Base-by-base conservation (phyloP, 2,329 filamentous ascomycete species). In the Xylaria sp. region DNA sequence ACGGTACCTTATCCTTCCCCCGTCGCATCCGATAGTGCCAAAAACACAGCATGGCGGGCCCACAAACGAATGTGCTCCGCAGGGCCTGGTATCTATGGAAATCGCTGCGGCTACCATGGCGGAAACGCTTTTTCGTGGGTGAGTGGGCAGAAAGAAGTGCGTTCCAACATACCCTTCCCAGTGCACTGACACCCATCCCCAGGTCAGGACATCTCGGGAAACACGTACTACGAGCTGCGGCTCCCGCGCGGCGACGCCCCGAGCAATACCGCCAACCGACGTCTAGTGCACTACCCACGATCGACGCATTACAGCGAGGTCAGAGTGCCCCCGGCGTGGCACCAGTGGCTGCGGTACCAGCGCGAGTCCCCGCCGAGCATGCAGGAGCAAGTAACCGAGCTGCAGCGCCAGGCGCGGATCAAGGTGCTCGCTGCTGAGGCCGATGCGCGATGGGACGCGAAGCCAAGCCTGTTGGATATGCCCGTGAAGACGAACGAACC, bases 211-310 rank as follows among this genome's bases (percentile, higher is more conserved):
- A 85, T 89, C 60, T 71, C 85, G 23, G 86, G 87, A 57, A 89
- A 90, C 76, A 89, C 87, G 3, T 90, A 84, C 78, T 90, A 87
- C 87, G 85, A 89, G 70, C 89, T 90, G 76, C 81, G 81, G 60
- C 82, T 87, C 66, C 69, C 76, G 6, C 79, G 80, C 56, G 75
- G 76, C 62, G 69, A 74, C 58, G 58, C 47, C 33, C 54, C 58
- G 29, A 47, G 62, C 60, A 4, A 62, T 68, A 33, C 33, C 60
- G 68, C 60, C 66, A 85, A 83, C 81, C 84, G 87, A 31, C 84
- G 87, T 72, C 88, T 89, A 65, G 85, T 88, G 49, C 71, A 85
- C 68, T 87, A 85, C 74, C 85, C 86, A 10, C 75, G 79, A 49
- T 77, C 77, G 43, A 81, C 81, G 2, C 84, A 85, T 72, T 78